Evolutionary conservation across 371 early-diverging fungal genomes (phyloP).

Genomic region (Mortierella sp.): DNA sequence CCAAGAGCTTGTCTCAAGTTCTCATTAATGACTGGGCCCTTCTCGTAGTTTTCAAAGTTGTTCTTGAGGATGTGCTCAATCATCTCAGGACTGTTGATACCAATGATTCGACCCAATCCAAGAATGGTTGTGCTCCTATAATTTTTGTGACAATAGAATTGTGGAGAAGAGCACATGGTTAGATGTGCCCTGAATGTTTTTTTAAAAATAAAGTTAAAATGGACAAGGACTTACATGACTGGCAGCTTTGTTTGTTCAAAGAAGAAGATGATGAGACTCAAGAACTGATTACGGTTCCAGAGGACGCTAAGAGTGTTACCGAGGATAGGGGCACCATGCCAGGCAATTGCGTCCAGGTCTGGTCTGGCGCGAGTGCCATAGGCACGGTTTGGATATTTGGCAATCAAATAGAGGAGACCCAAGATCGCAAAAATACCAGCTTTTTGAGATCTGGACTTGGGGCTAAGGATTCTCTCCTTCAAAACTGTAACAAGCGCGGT

Average conservation of each 20-base stretch:
- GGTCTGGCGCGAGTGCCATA: slow-evolving; percentile 50
- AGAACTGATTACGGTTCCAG: slow-evolving; percentile 27
- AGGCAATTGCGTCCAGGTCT: slow-evolving; percentile 22
- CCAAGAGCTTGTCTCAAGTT: slow-evolving; percentile 67
- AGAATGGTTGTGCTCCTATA: slow-evolving; percentile 39
- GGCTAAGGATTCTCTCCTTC: slow-evolving; percentile 35
- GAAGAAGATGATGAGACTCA: slow-evolving; percentile 20
- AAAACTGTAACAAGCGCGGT: slow-evolving; percentile 26
- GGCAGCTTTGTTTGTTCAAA: slow-evolving; percentile 3
- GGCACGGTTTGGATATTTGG: slow-evolving; percentile 55
- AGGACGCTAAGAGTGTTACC: slow-evolving; percentile 31
- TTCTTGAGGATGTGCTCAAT: slow-evolving; percentile 59
- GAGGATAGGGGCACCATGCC: slow-evolving; percentile 33
- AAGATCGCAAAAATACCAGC: slow-evolving; percentile 35
- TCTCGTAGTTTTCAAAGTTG: slow-evolving; percentile 73
- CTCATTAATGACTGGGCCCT: slow-evolving; percentile 60
- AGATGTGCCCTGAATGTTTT: neutral
- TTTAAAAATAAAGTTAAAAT: neutral
- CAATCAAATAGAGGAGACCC: slow-evolving; percentile 26
- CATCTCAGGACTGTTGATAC: slow-evolving; percentile 38
- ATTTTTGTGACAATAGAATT: too few species aligned
- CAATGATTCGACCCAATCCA: slow-evolving; percentile 46
- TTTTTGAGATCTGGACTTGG: slow-evolving; percentile 35
- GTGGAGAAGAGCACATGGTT: neutral
- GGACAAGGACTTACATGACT: slow-evolving; percentile 26